Evolutionary conservation across 2,329 filamentous ascomycete genomes (phyloP), one percentile per base, ranked within the genome.

Genomic region (Biscogniauxia marginata): DNA sequence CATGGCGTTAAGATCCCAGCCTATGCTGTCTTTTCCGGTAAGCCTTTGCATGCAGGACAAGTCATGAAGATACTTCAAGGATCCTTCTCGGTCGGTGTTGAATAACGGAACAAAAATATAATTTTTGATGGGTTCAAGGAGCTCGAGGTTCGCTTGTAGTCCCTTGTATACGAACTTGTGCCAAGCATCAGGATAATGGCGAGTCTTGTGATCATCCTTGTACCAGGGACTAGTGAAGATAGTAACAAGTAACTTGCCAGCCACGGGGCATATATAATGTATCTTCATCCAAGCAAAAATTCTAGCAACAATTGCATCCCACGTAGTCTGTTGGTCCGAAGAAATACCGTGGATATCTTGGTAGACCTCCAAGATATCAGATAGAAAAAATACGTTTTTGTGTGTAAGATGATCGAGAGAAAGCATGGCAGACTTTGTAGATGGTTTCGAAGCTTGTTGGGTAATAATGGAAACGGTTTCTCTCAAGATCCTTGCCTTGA

Each of bases 371-470:
- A 73, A 69, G 25, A 84, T 70, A 56, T 83, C 74, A 54, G 75
- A 67, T 54, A 81, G 64, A 64, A 74, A 75, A 22, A 88, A 72
- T 11, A 86, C 76, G 2, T 77, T 74, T 68, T 89, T 91, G 49
- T 78, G 74, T 3, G 91, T 67, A 55, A 91, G 82, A 64, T 86
- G 81, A 49, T 88, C 85, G 39, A 91, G 74, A 16, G 82, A 82
- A 65, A 87, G 86, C 58, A 91, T 81, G 6, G 86, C 84, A 34
- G 88, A 88, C 68, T 91, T 91, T 44, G 86, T 84, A 51, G 87
- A 77, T 8, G 85, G 81, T 60, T 83, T 85, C 16, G 84, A 78
- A 30, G 84, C 84, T 57, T 83, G 78, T 55, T 83, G 80, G 20
- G 80, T 78, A 45, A 90, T 79, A 13, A 87, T 83, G 1, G 82